These are phyloP conservation scores for Penicillium soppii DNA, from an alignment of 495 filamentous ascomycete genomes.

Conservation along the genomic window DNA sequence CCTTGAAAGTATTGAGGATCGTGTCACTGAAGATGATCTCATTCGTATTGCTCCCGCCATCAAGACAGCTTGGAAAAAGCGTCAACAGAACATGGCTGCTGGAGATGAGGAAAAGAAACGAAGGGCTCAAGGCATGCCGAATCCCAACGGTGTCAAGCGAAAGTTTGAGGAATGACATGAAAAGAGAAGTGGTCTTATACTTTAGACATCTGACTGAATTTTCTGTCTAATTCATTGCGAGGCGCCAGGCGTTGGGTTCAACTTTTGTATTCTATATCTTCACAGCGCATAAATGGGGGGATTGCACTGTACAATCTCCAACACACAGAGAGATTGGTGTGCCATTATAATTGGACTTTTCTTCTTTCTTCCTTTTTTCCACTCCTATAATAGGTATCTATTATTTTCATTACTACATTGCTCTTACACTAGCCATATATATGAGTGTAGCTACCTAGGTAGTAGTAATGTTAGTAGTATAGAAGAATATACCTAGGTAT, in stretches of 20 bases:
- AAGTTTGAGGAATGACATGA: conserved; percentile 47
- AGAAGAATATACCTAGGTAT: no score
- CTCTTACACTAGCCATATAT: no score
- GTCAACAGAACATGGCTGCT: conserved; percentile 31
- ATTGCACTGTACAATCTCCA: no score
- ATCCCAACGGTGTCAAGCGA: conserved; percentile 44
- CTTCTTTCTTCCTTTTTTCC: no score
- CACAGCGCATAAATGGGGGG: not conserved
- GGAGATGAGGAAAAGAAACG: conserved; percentile 29
- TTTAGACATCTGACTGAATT: conserved; percentile 8
- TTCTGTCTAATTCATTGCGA: conserved; percentile 18
- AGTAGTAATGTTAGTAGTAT: no score
- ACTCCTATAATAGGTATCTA: no score
- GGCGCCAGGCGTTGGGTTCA: conserved; percentile 17
- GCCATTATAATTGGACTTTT: no score
- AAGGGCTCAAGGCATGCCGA: conserved; percentile 22
- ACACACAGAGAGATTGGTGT: no score
- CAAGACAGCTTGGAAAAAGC: conserved; percentile 70
- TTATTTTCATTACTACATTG: no score
- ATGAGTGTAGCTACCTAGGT: no score
- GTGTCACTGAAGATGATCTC: conserved; percentile 64
- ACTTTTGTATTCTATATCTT: conserved; percentile 1
- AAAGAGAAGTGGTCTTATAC: conserved; percentile 10
- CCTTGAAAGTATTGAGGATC: conserved; percentile 77
- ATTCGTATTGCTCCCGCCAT: conserved; percentile 63